Evolutionary conservation across 2,329 filamentous ascomycete species (phyloP).

Genomic region (Pseudogymnoascus sp.): DNA sequence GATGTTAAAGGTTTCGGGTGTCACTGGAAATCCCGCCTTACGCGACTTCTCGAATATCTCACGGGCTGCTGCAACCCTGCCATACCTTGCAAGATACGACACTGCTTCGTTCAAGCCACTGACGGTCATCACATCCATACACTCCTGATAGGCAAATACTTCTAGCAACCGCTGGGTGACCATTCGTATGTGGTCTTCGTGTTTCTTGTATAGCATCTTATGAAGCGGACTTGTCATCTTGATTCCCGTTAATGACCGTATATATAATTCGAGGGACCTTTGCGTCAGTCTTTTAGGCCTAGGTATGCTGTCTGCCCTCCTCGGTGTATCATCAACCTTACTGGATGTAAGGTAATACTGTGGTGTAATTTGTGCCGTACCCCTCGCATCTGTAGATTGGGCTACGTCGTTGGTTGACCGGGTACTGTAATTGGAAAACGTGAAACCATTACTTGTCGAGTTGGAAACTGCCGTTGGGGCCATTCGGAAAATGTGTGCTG

Average conservation of each 20-base stretch:
- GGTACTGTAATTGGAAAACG: background rate
- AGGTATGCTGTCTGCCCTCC: background rate
- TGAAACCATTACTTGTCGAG: background rate
- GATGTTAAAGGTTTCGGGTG: slow-evolving; percentile 4
- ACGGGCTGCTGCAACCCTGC: background rate
- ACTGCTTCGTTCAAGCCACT: slow-evolving; percentile 1
- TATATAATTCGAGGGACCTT: background rate
- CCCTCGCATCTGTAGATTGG: background rate
- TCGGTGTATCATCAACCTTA: background rate
- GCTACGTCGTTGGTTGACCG: background rate
- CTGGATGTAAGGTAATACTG: slow-evolving; percentile 1
- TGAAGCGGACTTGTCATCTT: slow-evolving; percentile 8
- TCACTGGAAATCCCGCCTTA: background rate
- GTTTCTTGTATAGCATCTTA: background rate
- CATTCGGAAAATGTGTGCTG: background rate
- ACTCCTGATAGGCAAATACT: background rate
- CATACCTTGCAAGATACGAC: background rate
- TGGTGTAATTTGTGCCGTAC: background rate
- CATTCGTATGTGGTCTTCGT: background rate
- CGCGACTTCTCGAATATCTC: slow-evolving; percentile 1
- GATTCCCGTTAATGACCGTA: slow-evolving; percentile 3
- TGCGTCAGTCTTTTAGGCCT: background rate
- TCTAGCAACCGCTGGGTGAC: background rate
- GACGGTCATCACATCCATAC: background rate
- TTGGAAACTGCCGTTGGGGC: background rate